Evolutionary conservation across 2,329 filamentous ascomycete genomes (phyloP).

Genomic region (Colletotrichum cordylinicola): DNA sequence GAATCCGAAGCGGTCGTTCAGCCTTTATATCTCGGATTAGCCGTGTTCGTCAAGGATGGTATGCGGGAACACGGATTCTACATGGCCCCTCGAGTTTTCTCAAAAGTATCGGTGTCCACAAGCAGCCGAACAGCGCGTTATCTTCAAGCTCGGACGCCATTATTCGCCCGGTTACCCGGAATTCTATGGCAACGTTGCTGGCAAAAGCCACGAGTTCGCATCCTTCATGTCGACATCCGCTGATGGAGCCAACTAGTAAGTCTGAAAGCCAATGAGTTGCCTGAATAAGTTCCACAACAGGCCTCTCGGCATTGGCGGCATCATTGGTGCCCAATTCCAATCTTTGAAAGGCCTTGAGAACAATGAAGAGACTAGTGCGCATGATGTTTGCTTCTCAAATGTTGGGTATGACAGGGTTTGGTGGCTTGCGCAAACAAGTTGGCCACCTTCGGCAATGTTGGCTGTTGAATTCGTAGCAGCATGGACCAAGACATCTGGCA

Average conservation of each 20-base stretch:
- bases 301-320: rapidly evolving
- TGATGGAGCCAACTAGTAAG: neutral
- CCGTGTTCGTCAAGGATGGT: neutral
- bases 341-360: neutral
- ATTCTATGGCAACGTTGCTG: neutral
- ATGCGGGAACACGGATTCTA: neutral
- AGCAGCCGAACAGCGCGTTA: neutral
- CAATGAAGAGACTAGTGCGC: neutral
- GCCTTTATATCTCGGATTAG: neutral
- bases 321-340: neutral
- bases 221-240: neutral
- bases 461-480: neutral
- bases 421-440: neutral
- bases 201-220: neutral
- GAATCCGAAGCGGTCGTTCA: neutral
- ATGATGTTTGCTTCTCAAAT: neutral
- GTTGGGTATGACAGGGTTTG: neutral
- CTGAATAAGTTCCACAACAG: neutral
- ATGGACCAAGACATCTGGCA: neutral
- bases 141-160: neutral
- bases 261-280: neutral
- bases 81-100: neutral
- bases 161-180: neutral
- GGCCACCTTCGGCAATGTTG: neutral
- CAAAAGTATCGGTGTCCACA: neutral